Evolutionary conservation across 495 filamentous ascomycete species (phyloP).

Genomic region (Hypoxylon intermedium): DNA sequence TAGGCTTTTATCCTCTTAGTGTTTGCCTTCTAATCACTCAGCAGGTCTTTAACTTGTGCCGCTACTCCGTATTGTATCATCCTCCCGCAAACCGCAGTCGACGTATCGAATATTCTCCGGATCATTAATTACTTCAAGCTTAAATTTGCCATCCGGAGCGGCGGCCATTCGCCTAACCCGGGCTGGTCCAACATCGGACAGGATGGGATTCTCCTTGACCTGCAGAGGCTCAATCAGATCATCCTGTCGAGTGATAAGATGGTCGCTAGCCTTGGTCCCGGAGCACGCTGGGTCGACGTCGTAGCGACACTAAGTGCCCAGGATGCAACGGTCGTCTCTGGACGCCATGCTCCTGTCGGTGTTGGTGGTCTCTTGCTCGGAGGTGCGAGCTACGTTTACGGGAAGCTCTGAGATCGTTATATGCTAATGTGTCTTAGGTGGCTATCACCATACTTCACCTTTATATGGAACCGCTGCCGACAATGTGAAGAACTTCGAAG

Average conservation of each 20-base stretch:
- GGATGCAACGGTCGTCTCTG: conserved; percentile 45
- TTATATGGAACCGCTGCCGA: conserved; percentile 50
- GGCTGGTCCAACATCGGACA: conserved; percentile 43
- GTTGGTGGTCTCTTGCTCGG: conserved; percentile 50
- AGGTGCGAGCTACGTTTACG: conserved; percentile 23
- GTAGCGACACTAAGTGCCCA: conserved; percentile 40
- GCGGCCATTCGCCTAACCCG: conserved; percentile 51
- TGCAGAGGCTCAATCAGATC: conserved; percentile 47
- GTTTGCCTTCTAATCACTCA: no score
- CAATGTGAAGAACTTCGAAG: conserved; percentile 54
- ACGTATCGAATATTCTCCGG: conserved; percentile 40
- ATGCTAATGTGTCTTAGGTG: conserved; percentile 32
- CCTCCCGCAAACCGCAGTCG: conserved; percentile 38
- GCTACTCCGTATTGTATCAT: conserved; percentile 44
- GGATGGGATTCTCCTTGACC: conserved; percentile 55
- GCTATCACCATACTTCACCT: conserved; percentile 6
- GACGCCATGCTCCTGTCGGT: conserved; percentile 45
- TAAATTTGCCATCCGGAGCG: conserved; percentile 53
- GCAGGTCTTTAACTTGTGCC: conserved; percentile 25
- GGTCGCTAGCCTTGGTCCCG: conserved; percentile 48
- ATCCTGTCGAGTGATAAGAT: conserved; percentile 41
- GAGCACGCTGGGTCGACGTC: conserved; percentile 51
- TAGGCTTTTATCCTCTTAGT: no score
- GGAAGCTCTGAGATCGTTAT: conserved; percentile 34
- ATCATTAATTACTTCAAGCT: conserved; percentile 11